Evolutionary conservation across 495 filamentous ascomycete genomes (phyloP), one percentile per base, ranked within the genome.

Genomic region (Neurospora sp.): DNA sequence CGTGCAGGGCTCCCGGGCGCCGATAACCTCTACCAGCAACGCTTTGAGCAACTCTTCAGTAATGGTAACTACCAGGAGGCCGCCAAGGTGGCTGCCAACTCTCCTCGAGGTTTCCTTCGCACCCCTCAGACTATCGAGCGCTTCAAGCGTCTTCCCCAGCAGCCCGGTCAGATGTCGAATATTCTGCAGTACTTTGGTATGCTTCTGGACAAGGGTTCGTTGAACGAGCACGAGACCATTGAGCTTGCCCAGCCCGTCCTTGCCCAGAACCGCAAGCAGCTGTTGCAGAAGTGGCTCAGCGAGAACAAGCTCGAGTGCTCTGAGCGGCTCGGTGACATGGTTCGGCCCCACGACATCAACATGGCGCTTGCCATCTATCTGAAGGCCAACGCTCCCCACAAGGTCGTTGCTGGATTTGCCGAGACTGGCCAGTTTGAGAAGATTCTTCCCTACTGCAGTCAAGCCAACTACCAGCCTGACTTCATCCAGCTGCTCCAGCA

Each of bases 171-270:
- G 79, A 91, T 98, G 84, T 96, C 95, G 12, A 89, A 94, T 73
- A 97, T 98, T 71, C 88, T 99, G 69, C 95, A 97, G 79, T 99
- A 98, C 84, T 99, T 99, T 75, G 95, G 96, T 71, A 92, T 97
- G 89, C 86, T 99, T 48, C 87, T 99, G 14, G 96, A 99, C 78
- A 97, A 98, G 87, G 94, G 95, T 39, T 87, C 88, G 7, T 86
- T 99, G 38, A 99, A 98, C 83, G 90, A 90, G 77, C 90, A 95
- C 73, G 96, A 99, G 82, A 96, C 94, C 73, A 85, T 98, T 68
- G 96, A 99, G 81, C 88, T 99, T 74, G 94, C 96, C 10, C 88
- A 92, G 69, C 94, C 96, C 44, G 96, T 99, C 22, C 82, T 99
- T 74, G 90, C 90, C 68, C 96, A 99, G 79, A 94, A 93, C 78